Percentiles rank a stretch among this genome's conserved stretches.
Evolutionary conservation across 768 basidiomycete species (phyloP).

Genomic region (Tricholoma saponaceum): DNA sequence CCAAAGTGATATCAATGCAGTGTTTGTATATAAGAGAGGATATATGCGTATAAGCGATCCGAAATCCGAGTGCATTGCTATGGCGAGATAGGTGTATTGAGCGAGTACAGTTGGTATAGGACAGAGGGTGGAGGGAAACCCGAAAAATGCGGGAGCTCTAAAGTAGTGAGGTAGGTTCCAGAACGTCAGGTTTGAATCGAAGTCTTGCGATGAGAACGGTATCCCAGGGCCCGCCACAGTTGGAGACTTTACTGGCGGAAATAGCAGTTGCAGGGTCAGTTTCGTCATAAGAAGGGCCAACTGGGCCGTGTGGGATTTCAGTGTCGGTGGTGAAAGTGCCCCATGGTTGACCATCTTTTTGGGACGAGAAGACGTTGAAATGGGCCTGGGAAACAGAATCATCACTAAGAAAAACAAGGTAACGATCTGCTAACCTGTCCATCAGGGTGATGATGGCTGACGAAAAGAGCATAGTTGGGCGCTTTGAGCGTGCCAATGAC

Average conservation of each 20-base stretch:
- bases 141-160: conserved; percentile 1
- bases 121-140: neutral
- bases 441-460: conserved; percentile 66
- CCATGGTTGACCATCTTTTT: conserved; percentile 59
- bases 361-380: conserved; percentile 64
- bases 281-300: conserved; percentile 48
- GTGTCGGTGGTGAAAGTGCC: conserved; percentile 65
- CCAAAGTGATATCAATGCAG: neutral
- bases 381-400: conserved; percentile 37
- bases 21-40: neutral
- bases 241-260: conserved; percentile 54
- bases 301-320: conserved; percentile 32
- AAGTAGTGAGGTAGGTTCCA: conserved; percentile 46
- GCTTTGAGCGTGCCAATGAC: conserved; percentile 71
- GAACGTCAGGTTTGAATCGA: conserved; percentile 59
- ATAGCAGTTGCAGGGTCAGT: conserved; percentile 26
- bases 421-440: conserved; percentile 38
- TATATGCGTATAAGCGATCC: neutral
- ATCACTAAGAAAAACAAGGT: neutral
- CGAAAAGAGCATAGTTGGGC: conserved; percentile 70
- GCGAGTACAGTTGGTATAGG: neutral
- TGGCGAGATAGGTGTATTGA: neutral
- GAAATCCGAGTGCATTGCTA: neutral
- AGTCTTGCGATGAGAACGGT: conserved; percentile 61
- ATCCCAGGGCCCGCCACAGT: conserved; percentile 40